Conservation (phyloP, 495 filamentous ascomycete species). For the Terfezia boudieri region DNA sequence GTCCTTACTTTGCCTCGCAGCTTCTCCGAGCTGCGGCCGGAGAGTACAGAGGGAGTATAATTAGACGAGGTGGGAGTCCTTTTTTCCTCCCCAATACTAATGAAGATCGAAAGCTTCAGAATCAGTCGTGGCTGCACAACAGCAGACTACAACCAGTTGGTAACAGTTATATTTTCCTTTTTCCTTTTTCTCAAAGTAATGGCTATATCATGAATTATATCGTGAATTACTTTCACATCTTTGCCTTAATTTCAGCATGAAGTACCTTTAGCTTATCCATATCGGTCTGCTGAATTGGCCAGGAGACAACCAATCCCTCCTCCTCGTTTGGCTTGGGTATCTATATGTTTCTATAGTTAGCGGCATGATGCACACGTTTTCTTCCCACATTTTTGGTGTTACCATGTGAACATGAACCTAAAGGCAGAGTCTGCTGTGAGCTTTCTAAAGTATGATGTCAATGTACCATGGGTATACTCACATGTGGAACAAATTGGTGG, state of each 20-base stretch:
- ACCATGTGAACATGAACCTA: slow-evolving; percentile 69
- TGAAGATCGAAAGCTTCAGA: too few species aligned
- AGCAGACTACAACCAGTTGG: too few species aligned
- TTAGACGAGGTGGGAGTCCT: too few species aligned
- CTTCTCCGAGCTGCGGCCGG: too few species aligned
- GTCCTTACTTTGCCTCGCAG: too few species aligned
- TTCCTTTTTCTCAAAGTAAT: neutral
- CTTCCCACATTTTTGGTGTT: slow-evolving; percentile 15
- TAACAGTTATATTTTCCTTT: too few species aligned
- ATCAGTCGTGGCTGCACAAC: too few species aligned
- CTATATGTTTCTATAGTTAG: slow-evolving; percentile 21
- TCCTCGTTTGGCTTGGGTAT: slow-evolving; percentile 83
- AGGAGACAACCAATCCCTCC: slow-evolving; percentile 60
- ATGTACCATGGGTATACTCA: slow-evolving; percentile 19
- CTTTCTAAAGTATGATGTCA: neutral
- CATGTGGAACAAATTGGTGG: slow-evolving; percentile 90
- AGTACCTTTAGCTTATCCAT: slow-evolving; percentile 69
- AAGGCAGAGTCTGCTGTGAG: slow-evolving; percentile 29
- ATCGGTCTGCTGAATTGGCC: slow-evolving; percentile 55
- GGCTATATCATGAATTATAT: too few species aligned
- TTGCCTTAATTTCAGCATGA: slow-evolving; percentile 61
- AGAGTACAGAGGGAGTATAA: too few species aligned
- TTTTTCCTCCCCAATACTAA: too few species aligned
- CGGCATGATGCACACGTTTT: too few species aligned
- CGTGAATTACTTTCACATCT: slow-evolving; percentile 37